Evolutionary conservation across 768 basidiomycete genomes (phyloP).

Genomic region (Amanita inopinata): DNA sequence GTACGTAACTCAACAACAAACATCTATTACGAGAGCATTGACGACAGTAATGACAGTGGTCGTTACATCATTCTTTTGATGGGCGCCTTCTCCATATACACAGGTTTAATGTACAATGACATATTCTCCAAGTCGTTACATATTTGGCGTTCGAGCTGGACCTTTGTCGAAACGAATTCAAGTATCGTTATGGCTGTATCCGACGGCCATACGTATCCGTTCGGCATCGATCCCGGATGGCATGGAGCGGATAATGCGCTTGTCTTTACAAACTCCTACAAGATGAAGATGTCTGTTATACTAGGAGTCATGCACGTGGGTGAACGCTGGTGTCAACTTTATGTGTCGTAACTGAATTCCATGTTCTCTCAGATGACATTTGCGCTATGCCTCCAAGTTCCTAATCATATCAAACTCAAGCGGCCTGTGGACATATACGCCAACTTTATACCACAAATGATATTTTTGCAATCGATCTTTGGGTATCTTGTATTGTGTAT

Average conservation of each 20-base stretch:
- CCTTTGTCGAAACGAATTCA: constrained; percentile 45
- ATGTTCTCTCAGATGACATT: constrained; percentile 80
- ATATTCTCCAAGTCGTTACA: constrained; percentile 91
- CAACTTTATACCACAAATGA: constrained; percentile 95
- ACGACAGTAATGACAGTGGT: constrained; percentile 43
- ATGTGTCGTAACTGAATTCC: constrained; percentile 1
- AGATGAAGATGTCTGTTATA: constrained; percentile 99
- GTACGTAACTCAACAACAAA: constrained; percentile 36
- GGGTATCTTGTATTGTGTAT: constrained; percentile 93
- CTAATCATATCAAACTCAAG: constrained; percentile 93
- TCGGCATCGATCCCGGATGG: constrained; percentile 94
- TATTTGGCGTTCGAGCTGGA: constrained; percentile 85
- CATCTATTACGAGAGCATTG: constrained; percentile 9
- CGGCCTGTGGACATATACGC: constrained; percentile 79
- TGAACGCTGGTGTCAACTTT: constrained; percentile 10
- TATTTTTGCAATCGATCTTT: constrained; percentile 97
- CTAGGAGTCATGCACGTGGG: constrained; percentile 92
- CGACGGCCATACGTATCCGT: constrained; percentile 74
- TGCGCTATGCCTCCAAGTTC: constrained; percentile 90
- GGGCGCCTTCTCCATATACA: constrained; percentile 96
- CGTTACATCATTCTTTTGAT: constrained; percentile 98
- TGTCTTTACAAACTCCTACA: constrained; percentile 96
- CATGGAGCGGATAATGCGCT: constrained; percentile 86
- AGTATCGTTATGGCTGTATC: constrained; percentile 36
- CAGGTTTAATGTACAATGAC: constrained; percentile 98